Conservation (phyloP, 805 yeast genomes). For the Metschnikowia cerradonensis region DNA sequence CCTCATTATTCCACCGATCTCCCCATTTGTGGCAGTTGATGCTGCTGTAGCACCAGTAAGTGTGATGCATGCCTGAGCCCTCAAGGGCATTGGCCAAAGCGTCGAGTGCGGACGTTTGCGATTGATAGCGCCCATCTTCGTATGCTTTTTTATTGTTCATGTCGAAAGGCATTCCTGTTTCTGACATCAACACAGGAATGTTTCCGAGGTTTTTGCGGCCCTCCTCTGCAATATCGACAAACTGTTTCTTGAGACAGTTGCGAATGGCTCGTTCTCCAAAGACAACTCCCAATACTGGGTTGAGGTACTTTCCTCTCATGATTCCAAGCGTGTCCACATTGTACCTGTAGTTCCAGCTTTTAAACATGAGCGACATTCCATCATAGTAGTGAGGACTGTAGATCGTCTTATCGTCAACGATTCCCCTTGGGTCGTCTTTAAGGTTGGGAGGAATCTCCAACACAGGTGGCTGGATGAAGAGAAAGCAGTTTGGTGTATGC, state of each 20-base stretch:
- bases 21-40: constrained; percentile 80
- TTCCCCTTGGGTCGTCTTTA: constrained; percentile 40
- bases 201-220: constrained; percentile 58
- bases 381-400: constrained; percentile 92
- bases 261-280: constrained; percentile 79
- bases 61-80: constrained; percentile 62
- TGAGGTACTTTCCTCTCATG: constrained; percentile 68
- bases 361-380: constrained; percentile 89
- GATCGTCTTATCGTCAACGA: constrained; percentile 62
- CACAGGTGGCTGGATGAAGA: constrained; percentile 80
- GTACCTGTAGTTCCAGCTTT: constrained; percentile 76
- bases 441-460: constrained; percentile 70
- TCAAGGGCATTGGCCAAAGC: constrained; percentile 79
- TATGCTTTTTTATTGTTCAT: constrained; percentile 82
- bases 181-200: constrained; percentile 79
- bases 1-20: constrained; percentile 91
- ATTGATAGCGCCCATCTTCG: constrained; percentile 56
- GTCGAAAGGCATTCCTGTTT: constrained; percentile 97
- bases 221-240: constrained; percentile 63
- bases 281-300: constrained; percentile 71
- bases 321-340: constrained; percentile 90
- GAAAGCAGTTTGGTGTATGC: constrained; percentile 42
- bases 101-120: constrained; percentile 82
- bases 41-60: constrained; percentile 83
- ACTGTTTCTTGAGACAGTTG: constrained; percentile 64